Evolutionary conservation across 2,329 filamentous ascomycete genomes (phyloP).

Genomic region (Didymella glomerata): DNA sequence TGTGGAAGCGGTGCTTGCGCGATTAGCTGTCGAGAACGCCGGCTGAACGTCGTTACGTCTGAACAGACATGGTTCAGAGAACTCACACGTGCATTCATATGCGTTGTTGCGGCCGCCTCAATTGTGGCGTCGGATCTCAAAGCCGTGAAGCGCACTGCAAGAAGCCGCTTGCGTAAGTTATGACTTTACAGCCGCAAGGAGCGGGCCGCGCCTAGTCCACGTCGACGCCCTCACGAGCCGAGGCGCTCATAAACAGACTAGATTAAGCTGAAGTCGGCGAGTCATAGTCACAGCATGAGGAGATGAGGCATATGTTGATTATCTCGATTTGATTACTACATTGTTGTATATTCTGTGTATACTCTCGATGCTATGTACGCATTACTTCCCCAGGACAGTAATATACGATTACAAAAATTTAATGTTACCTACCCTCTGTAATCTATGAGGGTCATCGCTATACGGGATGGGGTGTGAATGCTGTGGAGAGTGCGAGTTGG

Average conservation of each 20-base stretch:
- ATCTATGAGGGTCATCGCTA: constrained; percentile 10
- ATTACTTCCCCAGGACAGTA: constrained; percentile 26
- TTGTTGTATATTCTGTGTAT: constrained; percentile 14
- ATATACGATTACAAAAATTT: constrained; percentile 5
- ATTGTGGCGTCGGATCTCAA: not conserved
- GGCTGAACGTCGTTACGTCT: constrained; percentile 20
- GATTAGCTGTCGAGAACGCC: constrained; percentile 39
- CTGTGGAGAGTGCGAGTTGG: constrained; percentile 7
- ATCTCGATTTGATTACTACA: constrained; percentile 3
- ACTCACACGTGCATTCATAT: not conserved
- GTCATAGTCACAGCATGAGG: no score
- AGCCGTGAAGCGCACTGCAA: not conserved
- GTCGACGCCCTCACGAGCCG: not conserved
- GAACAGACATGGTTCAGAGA: not conserved
- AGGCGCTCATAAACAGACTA: not conserved
- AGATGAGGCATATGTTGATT: no score
- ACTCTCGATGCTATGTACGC: constrained; percentile 20
- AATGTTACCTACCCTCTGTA: constrained; percentile 4
- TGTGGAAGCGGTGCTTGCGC: constrained; percentile 42
- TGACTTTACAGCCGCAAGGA: constrained; percentile 1
- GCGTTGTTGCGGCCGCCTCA: not conserved
- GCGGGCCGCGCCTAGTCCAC: constrained; percentile 2
- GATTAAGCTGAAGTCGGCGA: not conserved
- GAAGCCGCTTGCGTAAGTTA: not conserved
- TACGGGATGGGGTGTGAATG: no score